Evolutionary conservation across 495 filamentous ascomycete species (phyloP).

Genomic region (Talaromyces wortmannii): DNA sequence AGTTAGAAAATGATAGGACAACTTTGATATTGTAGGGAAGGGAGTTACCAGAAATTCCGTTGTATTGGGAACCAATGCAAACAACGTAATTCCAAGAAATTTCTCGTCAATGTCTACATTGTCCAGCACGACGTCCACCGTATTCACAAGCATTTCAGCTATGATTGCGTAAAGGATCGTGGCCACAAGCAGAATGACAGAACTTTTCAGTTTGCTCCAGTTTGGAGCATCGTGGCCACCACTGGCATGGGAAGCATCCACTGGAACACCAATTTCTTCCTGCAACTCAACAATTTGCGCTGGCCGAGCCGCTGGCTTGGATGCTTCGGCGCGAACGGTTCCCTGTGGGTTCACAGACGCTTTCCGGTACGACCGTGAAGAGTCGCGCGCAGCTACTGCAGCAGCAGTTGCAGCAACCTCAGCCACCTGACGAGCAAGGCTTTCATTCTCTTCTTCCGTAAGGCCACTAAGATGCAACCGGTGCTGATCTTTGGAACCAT

Average conservation of each 20-base stretch:
- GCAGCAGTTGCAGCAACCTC: constrained; percentile 92
- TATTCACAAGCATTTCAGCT: constrained; percentile 94
- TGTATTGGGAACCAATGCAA: constrained; percentile 95
- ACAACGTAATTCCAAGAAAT: constrained; percentile 95
- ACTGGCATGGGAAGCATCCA: constrained; percentile 29
- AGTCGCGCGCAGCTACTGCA: constrained; percentile 79
- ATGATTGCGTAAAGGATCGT: constrained; percentile 93
- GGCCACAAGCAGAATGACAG: constrained; percentile 80
- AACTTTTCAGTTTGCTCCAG: constrained; percentile 87
- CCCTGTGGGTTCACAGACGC: constrained; percentile 26
- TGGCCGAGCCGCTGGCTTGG: constrained; percentile 18
- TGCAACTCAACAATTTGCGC: constrained; percentile 26
- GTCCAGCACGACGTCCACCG: constrained; percentile 87
- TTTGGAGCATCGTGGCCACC: constrained; percentile 97
- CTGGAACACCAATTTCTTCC: constrained; percentile 31
- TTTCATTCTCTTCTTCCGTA: constrained; percentile 70
- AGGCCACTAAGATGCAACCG: constrained; percentile 46
- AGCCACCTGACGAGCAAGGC: constrained; percentile 72
- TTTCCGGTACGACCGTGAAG: constrained; percentile 42
- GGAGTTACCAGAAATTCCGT: constrained; percentile 87
- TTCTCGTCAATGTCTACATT: constrained; percentile 93
- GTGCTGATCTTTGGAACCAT: constrained; percentile 11
- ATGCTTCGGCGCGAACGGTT: constrained; percentile 19
- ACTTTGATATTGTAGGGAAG: not conserved
- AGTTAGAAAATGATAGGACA: not conserved